These are phyloP conservation scores for Phytophthora rubi DNA, from an alignment of 352 stramenopile species.

Conservation along the genomic window DNA sequence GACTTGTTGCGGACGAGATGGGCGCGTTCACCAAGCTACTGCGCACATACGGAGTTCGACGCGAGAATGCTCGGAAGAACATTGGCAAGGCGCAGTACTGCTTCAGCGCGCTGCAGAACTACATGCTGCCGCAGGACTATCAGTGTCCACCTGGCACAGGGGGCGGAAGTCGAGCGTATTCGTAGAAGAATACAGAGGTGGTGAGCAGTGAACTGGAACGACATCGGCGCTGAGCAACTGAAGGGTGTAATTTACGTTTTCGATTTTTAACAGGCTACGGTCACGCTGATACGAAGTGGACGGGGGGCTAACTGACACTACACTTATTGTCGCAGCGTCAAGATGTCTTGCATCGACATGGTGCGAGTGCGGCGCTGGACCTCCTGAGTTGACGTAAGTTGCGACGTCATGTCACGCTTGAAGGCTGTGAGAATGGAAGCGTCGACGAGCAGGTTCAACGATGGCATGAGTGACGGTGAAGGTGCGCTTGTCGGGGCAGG, in stretches of 20 bases:
- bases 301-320: constrained; percentile 4
- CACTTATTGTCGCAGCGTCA: constrained; percentile 43
- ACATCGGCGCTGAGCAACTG: constrained; percentile 2
- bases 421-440: constrained; percentile 74
- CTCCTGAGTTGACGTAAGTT: constrained; percentile 13
- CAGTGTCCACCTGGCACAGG: constrained; percentile 85
- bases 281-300: constrained; percentile 4
- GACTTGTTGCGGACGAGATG: constrained; percentile 55
- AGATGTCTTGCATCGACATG: constrained; percentile 84
- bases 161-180: constrained; percentile 66
- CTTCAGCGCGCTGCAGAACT: constrained; percentile 85
- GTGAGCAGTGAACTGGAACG: constrained; percentile 14
- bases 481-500: background rate
- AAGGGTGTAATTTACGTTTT: constrained; percentile 37
- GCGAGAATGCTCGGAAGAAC: constrained; percentile 89
- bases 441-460: constrained; percentile 74
- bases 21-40: constrained; percentile 71
- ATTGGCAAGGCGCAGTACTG: constrained; percentile 88
- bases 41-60: constrained; percentile 76
- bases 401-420: constrained; percentile 47
- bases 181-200: constrained; percentile 35
- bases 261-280: constrained; percentile 28
- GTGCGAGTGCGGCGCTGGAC: constrained; percentile 29
- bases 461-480: constrained; percentile 44
- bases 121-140: constrained; percentile 79